phyloP scores from a whole-genome alignment of 2,329 filamentous ascomycete species.

The Trichoderma afroharzianum region DNA sequence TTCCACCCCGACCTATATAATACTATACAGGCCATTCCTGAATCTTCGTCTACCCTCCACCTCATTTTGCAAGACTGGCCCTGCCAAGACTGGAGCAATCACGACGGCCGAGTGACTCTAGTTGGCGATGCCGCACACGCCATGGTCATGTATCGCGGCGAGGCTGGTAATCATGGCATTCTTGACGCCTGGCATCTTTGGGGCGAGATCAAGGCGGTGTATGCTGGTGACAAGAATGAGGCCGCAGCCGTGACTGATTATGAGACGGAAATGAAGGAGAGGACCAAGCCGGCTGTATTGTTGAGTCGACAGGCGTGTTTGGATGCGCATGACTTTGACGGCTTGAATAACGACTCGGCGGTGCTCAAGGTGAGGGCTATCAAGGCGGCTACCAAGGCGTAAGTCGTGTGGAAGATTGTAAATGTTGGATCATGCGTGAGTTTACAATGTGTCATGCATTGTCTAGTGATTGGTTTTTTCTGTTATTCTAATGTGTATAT shows the following conservation, averaged over 20 bases:
- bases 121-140: conserved; percentile 54
- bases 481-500: background rate
- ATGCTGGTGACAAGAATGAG: conserved; percentile 15
- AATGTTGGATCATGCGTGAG: background rate
- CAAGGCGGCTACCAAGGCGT: background rate
- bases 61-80: conserved; percentile 38
- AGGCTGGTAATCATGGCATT: conserved; percentile 40
- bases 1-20: conserved; percentile 39
- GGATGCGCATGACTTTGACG: conserved; percentile 31
- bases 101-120: conserved; percentile 43
- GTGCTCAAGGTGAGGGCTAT: conserved; percentile 27
- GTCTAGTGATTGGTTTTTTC: background rate
- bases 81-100: conserved; percentile 39
- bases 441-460: background rate
- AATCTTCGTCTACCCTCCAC: conserved; percentile 35
- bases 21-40: conserved; percentile 42
- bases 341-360: conserved; percentile 32
- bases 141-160: conserved; percentile 54
- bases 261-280: conserved; percentile 31
- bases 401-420: background rate
- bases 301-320: conserved; percentile 33
- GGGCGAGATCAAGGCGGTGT: conserved; percentile 23
- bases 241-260: conserved; percentile 27
- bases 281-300: conserved; percentile 28
- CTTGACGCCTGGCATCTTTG: conserved; percentile 35